phyloP scores from a whole-genome alignment of 75 land plant genomes.

The Pinus taeda region DNA sequence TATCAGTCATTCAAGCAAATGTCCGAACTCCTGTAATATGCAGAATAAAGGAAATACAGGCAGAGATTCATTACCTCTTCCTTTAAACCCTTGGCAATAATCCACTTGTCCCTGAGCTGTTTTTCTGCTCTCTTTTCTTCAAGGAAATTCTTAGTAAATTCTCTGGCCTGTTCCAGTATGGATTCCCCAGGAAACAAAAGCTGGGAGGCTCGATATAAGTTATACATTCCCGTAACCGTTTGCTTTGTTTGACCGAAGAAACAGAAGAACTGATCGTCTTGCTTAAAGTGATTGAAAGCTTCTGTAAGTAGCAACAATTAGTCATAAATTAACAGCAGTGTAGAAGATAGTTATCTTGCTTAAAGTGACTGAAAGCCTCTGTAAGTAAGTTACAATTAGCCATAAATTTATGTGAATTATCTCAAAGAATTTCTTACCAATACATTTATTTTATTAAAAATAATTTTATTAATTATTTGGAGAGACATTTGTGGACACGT shows the following conservation, averaged over 20 bases:
- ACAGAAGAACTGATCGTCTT: constrained; percentile 79
- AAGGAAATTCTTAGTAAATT: constrained; percentile 48
- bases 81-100: constrained; percentile 68
- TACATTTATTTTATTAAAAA: no score
- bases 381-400: no score
- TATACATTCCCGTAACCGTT: constrained; percentile 86
- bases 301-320: constrained; percentile 26
- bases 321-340: no score
- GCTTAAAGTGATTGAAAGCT: constrained; percentile 69
- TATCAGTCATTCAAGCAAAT: no score
- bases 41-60: no score
- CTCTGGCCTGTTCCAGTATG: constrained; percentile 56
- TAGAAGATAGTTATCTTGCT: no score
- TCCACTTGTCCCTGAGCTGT: constrained; percentile 86
- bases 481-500: no score
- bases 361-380: no score
- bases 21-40: no score
- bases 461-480: no score
- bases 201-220: constrained; percentile 81
- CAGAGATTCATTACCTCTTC: constrained; percentile 65
- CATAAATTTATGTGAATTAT: no score
- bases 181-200: constrained; percentile 66
- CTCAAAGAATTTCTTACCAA: no score
- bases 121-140: constrained; percentile 33
- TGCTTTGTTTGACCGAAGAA: constrained; percentile 77